These are phyloP conservation scores for Jacaranda mimosifolia DNA, from an alignment of 257 asterid genomes.

Conservation along the genomic window DNA sequence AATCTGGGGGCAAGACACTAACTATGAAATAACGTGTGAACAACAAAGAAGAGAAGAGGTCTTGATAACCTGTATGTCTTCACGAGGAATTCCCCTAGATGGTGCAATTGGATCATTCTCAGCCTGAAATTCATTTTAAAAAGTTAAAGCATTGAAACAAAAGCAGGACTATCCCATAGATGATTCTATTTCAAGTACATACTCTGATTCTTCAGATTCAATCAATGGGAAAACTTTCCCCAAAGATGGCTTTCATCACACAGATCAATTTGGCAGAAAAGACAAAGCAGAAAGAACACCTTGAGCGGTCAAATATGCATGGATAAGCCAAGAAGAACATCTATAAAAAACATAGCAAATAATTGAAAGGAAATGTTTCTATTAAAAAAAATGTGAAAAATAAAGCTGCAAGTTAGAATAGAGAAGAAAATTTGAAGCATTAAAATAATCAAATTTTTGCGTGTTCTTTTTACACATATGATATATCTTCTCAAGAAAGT, in stretches of 20 bases:
- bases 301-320: background rate
- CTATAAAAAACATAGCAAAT: constrained; percentile 4
- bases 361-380: background rate
- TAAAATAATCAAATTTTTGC: background rate
- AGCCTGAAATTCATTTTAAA: constrained; percentile 67
- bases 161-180: background rate
- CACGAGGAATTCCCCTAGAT: constrained; percentile 89
- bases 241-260: background rate
- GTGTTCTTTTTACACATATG: background rate
- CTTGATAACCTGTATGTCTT: constrained; percentile 72
- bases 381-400: constrained; percentile 1
- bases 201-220: background rate
- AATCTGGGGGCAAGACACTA: background rate
- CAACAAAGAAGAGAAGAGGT: constrained; percentile 32
- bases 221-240: background rate
- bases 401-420: background rate
- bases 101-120: constrained; percentile 99
- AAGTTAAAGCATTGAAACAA: constrained; percentile 3
- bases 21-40: constrained; percentile 9
- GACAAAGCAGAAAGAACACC: background rate
- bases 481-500: background rate
- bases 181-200: background rate
- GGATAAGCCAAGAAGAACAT: background rate
- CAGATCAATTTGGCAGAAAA: background rate
- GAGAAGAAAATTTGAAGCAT: constrained; percentile 4